Base-by-base conservation (phyloP, 306 rosid species). In the Aeschynomene evenia region DNA sequence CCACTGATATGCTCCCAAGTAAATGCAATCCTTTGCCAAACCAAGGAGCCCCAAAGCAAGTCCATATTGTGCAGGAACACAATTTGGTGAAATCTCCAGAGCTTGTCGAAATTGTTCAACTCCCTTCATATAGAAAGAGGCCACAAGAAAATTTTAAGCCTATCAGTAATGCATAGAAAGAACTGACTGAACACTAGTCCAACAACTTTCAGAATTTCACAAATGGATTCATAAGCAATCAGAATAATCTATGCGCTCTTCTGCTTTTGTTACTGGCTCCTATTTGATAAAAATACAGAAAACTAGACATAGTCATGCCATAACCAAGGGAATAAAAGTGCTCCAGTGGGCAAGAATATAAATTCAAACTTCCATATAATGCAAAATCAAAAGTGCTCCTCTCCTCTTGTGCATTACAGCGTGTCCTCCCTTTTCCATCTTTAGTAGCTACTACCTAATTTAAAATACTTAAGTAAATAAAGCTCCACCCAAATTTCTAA, bases 31-130 rank as follows among this genome's bases (percentile, higher is more conserved):
- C 81, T 88, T 90, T 31, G 96, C 97, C 66, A 82, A 79, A 71
- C 94, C 77, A 79, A 93, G 94, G 78, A 93, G 78, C 71, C 89
- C 98, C 43, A 79, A 82, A 71, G 96, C 90, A 85, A 90, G 96
- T 65, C 98, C 98, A 79, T 82, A 90, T 66, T 79, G 85, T 33
- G 97, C 97, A 52, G 97, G 80, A 36, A 90, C 74, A 66, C 87
- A 88, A 23, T 80, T 70, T 50, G 91, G 96, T 24, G 84, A 83
- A 60, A 88, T 82, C 74, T 82, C 83, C 70, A 90, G 76, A 46
- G 96, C 98, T 85, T 79, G 87, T 61, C 68, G 90, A 82, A 90
- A 90, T 62, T 79, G 88, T 72, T 93, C 98, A 55, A 90, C 80
- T 80, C 97, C 98, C 98, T 93, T 82, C 52, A 73, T 14, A 63